A percentile compares a stretch with the other conserved stretches of the same genome.
Evolutionary conservation across 2,329 filamentous ascomycete genomes (phyloP).

Genomic region (Karstenula rhodostoma): DNA sequence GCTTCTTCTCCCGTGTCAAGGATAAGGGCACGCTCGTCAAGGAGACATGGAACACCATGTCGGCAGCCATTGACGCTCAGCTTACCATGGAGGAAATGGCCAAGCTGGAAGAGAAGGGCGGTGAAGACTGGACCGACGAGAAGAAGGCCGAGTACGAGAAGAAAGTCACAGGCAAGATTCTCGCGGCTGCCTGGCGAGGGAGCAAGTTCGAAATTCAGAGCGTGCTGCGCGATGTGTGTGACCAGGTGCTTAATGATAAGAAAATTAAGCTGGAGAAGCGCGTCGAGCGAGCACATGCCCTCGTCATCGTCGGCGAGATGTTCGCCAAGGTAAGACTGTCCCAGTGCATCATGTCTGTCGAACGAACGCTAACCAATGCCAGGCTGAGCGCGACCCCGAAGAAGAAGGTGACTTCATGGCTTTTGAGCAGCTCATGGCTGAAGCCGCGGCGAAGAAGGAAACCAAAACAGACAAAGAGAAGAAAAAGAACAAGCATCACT

Average conservation of each 20-base stretch:
- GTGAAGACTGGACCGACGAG: conserved; percentile 98
- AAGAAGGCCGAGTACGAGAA: conserved; percentile 95
- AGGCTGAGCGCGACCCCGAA: conserved; percentile 89
- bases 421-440: conserved; percentile 96
- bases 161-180: conserved; percentile 94
- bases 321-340: conserved; percentile 75
- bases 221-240: conserved; percentile 92
- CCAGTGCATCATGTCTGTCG: neutral
- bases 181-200: conserved; percentile 94
- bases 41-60: conserved; percentile 98
- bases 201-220: conserved; percentile 98
- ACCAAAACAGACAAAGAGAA: conserved; percentile 71
- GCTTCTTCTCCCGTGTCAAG: conserved; percentile 92
- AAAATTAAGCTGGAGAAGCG: conserved; percentile 84
- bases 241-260: conserved; percentile 81
- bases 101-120: conserved; percentile 90
- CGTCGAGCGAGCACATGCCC: conserved; percentile 86
- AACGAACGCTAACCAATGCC: conserved; percentile 17
- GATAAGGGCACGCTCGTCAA: conserved; percentile 97
- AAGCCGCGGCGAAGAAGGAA: conserved; percentile 95
- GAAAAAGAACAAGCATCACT: conserved; percentile 41
- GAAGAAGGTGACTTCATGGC: conserved; percentile 99
- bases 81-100: conserved; percentile 99
- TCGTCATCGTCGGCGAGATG: conserved; percentile 88
- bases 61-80: conserved; percentile 94